phyloP scores from a whole-genome alignment of 140 eudicot species.

The Flaveria floridana region DNA sequence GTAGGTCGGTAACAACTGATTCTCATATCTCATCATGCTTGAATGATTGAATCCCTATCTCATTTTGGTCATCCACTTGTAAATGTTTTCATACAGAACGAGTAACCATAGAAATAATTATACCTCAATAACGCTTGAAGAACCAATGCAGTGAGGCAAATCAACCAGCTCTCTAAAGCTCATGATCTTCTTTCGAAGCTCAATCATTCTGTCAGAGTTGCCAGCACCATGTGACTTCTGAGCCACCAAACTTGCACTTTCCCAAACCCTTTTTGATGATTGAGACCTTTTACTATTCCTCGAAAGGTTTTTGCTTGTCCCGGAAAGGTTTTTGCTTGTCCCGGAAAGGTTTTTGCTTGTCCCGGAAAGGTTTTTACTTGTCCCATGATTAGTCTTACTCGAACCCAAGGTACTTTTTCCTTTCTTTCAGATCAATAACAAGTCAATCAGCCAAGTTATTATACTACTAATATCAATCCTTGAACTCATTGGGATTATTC shows the following conservation, averaged over 20 bases:
- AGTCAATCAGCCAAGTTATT: conserved; percentile 21
- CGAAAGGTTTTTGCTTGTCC: conserved; percentile 16
- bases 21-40: no score
- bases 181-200: conserved; percentile 61
- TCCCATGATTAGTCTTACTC: conserved; percentile 24
- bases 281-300: conserved; percentile 23
- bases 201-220: conserved; percentile 40
- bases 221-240: conserved; percentile 39
- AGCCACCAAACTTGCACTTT: conserved; percentile 18
- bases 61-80: conserved; percentile 2
- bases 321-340: conserved; percentile 16
- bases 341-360: conserved; percentile 16
- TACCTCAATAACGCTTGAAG: conserved; percentile 67
- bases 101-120: conserved; percentile 8
- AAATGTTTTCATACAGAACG: not conserved
- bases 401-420: conserved; percentile 24
- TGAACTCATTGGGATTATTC: conserved; percentile 24
- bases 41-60: not conserved
- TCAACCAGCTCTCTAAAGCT: conserved; percentile 71
- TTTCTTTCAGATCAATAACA: conserved; percentile 41
- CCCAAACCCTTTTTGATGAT: conserved; percentile 29
- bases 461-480: not conserved
- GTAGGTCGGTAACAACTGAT: no score
- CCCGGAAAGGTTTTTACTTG: conserved; percentile 17
- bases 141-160: conserved; percentile 55